Evolutionary conservation across 2,329 filamentous ascomycete species (phyloP), one percentile per base, ranked within the genome.

Genomic region (Penicillium palitans): DNA sequence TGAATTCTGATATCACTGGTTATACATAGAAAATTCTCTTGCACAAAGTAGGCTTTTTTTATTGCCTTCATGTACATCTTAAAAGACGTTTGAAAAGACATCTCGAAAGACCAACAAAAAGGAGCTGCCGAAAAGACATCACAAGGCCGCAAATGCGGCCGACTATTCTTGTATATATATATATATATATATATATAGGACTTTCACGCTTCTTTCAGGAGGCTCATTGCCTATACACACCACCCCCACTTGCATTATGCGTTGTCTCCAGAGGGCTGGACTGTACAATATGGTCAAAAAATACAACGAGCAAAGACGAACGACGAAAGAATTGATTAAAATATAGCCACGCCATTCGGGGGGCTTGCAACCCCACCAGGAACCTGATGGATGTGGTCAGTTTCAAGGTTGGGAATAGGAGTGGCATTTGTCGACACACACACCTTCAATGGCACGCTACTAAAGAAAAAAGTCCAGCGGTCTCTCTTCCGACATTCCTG

Each of bases 401-500:
- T 33, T 33, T 2, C 10, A 31, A 33, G 12, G 12, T 35, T 13
- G 31, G 27, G 24, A 24, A 24, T 6, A n/a, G 17, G 10, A 6
- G 39, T 25, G 19, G 10, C 17, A 35, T n/a, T 6, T 12, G 5
- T 39, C 35, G n/a, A 15, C 10, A 55, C 44, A 55, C 44, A 31
- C 19, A 77, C 76, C 57, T 81, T 81, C 37, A 83, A 68, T 1
- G 80, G 80, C 48, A 77, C 71, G 21, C 78, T 81, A 1, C 76
- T 75, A 21, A 84, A 68, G 59, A 84, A 84, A 59, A 84, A 84
- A 2, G 64, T 70, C 73, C 72, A 79, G 24, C 78, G 66, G 2
- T 64, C 62, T 49, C 68, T 67, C 58, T 70, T 64, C 52, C 67
- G 67, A 66, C 78, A 80, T 57, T 74, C 67, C 51, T 68, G 59